phyloP scores from a whole-genome alignment of 2,329 filamentous ascomycete genomes.

The Rutstroemia sp. region DNA sequence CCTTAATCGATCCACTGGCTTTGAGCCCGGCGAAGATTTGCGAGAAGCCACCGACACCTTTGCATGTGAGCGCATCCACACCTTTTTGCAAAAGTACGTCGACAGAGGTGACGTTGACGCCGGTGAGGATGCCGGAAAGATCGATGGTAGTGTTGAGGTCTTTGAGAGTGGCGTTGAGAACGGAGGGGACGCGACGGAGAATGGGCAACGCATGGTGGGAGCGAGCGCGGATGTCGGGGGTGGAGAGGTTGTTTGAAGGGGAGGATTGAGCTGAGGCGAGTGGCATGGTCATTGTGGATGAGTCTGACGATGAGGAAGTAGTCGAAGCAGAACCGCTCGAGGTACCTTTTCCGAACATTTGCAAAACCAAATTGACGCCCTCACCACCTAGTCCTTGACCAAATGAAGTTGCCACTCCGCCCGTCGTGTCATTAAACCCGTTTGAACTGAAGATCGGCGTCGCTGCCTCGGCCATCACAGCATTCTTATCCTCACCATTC shows the following conservation, averaged over 20 bases:
- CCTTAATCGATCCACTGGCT: background rate
- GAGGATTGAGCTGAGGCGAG: background rate
- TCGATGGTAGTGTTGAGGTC: background rate
- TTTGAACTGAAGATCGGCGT: background rate
- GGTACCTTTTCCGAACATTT: background rate
- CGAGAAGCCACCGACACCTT: background rate
- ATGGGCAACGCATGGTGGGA: background rate
- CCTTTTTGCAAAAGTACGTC: background rate
- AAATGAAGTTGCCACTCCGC: constrained; percentile 1
- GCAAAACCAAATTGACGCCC: background rate
- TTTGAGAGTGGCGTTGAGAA: background rate
- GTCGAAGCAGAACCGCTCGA: background rate
- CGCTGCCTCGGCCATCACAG: background rate
- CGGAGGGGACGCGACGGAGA: background rate
- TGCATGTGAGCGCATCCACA: background rate
- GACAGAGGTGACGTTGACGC: constrained; percentile 2
- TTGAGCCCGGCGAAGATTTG: background rate
- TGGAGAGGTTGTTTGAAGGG: background rate
- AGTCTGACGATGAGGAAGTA: background rate
- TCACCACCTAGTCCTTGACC: constrained; percentile 4
- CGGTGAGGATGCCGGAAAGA: background rate
- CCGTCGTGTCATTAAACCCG: constrained; percentile 2
- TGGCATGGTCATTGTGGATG: background rate
- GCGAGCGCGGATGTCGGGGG: background rate
- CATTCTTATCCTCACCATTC: background rate